A percentile compares a stretch with the other conserved stretches of the same genome.
Evolutionary conservation across 179 eudicot species (phyloP).

Genomic region (Silene vulgaris): DNA sequence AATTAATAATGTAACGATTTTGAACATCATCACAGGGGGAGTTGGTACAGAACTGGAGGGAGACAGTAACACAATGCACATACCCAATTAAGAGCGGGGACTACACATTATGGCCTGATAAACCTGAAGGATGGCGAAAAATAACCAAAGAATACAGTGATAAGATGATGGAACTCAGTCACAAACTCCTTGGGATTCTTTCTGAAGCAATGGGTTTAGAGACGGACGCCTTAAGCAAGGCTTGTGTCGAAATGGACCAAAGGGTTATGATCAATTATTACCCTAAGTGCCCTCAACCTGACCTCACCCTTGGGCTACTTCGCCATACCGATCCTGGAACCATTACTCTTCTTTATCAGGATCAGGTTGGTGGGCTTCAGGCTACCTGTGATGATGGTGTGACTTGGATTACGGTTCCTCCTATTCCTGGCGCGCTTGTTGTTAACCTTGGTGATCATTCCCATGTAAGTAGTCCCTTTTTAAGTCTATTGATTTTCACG

Average conservation of each 20-base stretch:
- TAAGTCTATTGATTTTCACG: too few species aligned
- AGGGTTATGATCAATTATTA: conserved; percentile 56
- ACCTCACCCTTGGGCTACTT: conserved; percentile 66
- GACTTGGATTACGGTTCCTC: conserved; percentile 79
- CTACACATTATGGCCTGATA: conserved; percentile 69
- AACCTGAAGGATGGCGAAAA: conserved; percentile 56
- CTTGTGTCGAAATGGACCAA: conserved; percentile 58
- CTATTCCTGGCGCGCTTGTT: conserved; percentile 68
- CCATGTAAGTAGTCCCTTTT: conserved; percentile 32
- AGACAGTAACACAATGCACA: conserved; percentile 53
- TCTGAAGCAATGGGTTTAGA: conserved; percentile 64
- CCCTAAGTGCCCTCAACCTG: conserved; percentile 70
- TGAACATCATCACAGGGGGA: conserved; percentile 36
- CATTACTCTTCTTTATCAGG: conserved; percentile 63
- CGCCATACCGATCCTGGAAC: conserved; percentile 81
- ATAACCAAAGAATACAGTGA: conserved; percentile 45
- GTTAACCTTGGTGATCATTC: conserved; percentile 81
- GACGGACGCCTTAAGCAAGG: conserved; percentile 46
- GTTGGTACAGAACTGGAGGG: conserved; percentile 61
- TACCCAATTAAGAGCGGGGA: conserved; percentile 54
- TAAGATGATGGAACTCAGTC: conserved; percentile 43
- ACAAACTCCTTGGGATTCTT: conserved; percentile 43
- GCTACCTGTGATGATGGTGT: conserved; percentile 66
- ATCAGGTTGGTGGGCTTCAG: conserved; percentile 78
- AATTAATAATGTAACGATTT: too few species aligned